Base-by-base conservation (phyloP, 228 moss, liverwort and hornwort species). In the Sphagnum magellanicum region DNA sequence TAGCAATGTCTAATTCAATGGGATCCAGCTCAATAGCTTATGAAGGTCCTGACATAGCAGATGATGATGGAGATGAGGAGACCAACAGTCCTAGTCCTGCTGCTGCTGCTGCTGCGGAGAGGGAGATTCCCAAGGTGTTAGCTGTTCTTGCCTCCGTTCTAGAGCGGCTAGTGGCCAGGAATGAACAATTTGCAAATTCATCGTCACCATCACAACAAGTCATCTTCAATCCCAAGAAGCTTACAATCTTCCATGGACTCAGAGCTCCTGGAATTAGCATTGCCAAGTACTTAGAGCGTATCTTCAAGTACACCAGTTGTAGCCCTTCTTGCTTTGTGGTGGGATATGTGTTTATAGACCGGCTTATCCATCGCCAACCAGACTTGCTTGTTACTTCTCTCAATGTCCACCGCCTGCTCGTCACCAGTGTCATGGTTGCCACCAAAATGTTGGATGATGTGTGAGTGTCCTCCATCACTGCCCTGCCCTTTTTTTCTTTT, bases 361-460 rank as follows among this genome's bases (percentile, higher is more conserved):
- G 95, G 48, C 95, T 95, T 50, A 84, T 92, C 63, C 92, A 92
- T 62, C 87, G 81, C 51, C 95, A 95, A 81, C 95, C 95, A 50
- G 95, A 95, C 73, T 82, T 95, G 77, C 95, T 88, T 6, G 88
- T 95, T 46, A 92, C 88, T 50, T 88, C 92, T 49, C 88, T 95
- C 70, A 95, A 95, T 78, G 90, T 95, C 51, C 95, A 95, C 79
- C 92, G 95, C 17, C 78, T 95, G 72, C 73, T 95, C 48, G 92
- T 92, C n/a, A 84, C 95, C 50, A 78, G 88, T 61, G 74, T 92
- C 63, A 90, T 92, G 92, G 95, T 95, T 71, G 95, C 95, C 66
- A 88, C 95, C 14, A 95, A 95, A 87, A 95, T 90, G 76, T 90
- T 95, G 4, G 95, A 95, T 68, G 95, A 95, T 68, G 87, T 95